phyloP scores from a whole-genome alignment of 768 basidiomycete species.

The Podaxis sp. region DNA sequence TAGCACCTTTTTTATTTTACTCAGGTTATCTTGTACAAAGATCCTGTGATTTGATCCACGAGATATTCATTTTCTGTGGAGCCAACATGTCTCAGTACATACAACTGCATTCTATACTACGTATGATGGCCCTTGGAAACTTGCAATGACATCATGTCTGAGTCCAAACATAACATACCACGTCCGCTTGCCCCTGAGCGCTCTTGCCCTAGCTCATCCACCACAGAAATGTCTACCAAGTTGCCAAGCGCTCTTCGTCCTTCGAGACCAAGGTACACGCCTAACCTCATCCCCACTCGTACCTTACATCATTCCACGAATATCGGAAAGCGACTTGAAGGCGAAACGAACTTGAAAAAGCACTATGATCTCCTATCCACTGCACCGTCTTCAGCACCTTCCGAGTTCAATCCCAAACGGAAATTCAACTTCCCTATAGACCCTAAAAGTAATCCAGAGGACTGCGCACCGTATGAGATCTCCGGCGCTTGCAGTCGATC shows the following conservation, averaged over 20 bases:
- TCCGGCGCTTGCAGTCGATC: slow-evolving; percentile 3
- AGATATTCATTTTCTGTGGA: not conserved
- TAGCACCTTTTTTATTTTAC: not conserved
- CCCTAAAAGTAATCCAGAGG: slow-evolving; percentile 7
- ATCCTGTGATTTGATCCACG: not conserved
- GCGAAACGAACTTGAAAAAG: slow-evolving; percentile 1
- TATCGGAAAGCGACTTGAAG: not conserved
- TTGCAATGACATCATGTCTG: not conserved
- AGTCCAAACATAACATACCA: not conserved
- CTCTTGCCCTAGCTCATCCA: not conserved
- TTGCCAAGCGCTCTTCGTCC: not conserved
- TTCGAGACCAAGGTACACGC: not conserved
- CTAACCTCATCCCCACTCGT: not conserved
- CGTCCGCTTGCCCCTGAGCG: not conserved
- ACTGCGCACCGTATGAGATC: not conserved
- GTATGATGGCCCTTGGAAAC: not conserved
- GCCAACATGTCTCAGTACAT: not conserved
- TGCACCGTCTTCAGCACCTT: not conserved
- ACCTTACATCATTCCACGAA: not conserved
- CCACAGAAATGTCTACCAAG: not conserved
- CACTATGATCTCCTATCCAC: not conserved
- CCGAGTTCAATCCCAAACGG: not conserved
- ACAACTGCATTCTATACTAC: not conserved
- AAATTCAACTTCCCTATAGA: slow-evolving; percentile 1
- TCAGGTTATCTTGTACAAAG: not conserved